Conservation (phyloP, 257 asterid genomes). For the Solanum boliviense region DNA sequence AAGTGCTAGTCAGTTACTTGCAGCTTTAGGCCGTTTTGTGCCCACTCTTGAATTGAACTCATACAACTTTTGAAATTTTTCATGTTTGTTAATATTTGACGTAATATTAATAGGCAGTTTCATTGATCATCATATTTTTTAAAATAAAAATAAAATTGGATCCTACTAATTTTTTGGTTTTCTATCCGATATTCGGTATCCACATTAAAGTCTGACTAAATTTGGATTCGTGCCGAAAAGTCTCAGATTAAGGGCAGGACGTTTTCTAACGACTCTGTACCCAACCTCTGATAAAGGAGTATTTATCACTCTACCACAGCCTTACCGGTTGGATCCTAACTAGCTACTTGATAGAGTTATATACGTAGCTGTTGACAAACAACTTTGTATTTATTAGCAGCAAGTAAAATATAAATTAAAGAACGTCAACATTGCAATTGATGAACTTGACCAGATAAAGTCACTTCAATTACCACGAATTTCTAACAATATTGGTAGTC, state of each 20-base stretch:
- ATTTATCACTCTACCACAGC: background rate
- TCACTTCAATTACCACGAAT: background rate
- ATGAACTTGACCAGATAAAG: background rate
- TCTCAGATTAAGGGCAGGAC: too few species aligned
- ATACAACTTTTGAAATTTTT: background rate
- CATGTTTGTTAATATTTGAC: background rate
- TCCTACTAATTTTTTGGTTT: background rate
- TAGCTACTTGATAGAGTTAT: background rate
- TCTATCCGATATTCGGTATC: accelerated
- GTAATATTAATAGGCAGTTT: background rate
- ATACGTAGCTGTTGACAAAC: background rate
- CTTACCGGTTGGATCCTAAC: background rate
- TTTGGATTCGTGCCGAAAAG: accelerated
- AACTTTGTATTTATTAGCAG: background rate
- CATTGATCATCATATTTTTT: background rate
- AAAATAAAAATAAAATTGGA: too few species aligned
- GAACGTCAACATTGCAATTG: background rate
- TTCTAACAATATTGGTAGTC: background rate
- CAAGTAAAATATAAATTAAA: background rate
- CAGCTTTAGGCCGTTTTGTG: background rate
- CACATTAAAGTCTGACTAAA: background rate
- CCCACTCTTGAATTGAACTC: background rate
- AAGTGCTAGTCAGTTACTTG: background rate
- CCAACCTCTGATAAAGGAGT: too few species aligned
- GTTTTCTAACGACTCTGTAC: background rate